Evolutionary conservation across 768 basidiomycete genomes (phyloP), one percentile per base, ranked within the genome.

Genomic region (Kwoniella shandongensis): DNA sequence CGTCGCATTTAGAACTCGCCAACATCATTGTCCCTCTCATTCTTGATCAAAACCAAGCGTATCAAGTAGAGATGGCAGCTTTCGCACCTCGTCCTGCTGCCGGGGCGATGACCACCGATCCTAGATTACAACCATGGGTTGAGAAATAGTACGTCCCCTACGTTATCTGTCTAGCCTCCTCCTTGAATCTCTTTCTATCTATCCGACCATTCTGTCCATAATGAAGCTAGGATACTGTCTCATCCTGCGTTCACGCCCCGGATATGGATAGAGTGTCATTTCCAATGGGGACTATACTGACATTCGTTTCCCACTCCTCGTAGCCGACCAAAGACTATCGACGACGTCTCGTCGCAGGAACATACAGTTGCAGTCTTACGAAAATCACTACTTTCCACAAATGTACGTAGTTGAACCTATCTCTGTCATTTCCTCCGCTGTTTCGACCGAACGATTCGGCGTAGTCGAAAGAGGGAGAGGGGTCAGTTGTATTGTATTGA

Each of bases 261-360:
- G n/a, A n/a, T n/a, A n/a, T n/a, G n/a, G n/a, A n/a, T n/a, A n/a
- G n/a, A n/a, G n/a, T n/a, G n/a, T n/a, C n/a, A n/a, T n/a, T n/a
- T n/a, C n/a, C n/a, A n/a, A n/a, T n/a, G n/a, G n/a, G n/a, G n/a
- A n/a, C 29, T 44, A 8, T n/a, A 17, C 17, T 5, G 11, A 12
- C 30, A 13, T 44, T 62, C 15, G 51, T 39, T 7, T 27, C 18
- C 8, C 25, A 39, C 32, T 45, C 25, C 72, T 18, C 17, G 10
- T 27, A 97, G 92, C 75, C 89, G 96, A 48, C 96, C 96, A 45
- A 91, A 90, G 78, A 97, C 93, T 20, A 97, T 99, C 61, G 91
- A 96, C 70, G 96, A 99, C 75, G 86, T 99, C 46, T 91, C 94
- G 35, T 88, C 94, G 0, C 96, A 99, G 76, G 96, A 97, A 48